Evolutionary conservation across 768 basidiomycete genomes (phyloP), one percentile per base, ranked within the genome.

Genomic region (Gelatoporia subvermispora): DNA sequence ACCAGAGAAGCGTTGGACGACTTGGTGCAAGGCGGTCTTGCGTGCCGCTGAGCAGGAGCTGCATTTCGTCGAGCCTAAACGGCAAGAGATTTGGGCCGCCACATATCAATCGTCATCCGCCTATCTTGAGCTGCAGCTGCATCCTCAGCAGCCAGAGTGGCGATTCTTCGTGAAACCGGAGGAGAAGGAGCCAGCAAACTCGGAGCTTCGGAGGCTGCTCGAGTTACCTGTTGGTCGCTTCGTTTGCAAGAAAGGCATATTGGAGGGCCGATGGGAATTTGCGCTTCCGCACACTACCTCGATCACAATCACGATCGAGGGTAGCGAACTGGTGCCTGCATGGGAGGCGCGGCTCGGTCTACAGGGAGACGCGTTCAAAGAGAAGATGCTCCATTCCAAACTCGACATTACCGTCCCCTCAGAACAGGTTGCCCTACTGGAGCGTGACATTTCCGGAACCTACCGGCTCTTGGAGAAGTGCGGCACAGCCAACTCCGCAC

Each of bases 341-440:
- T 97, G 93, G 93, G 84, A 91, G 59, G 77, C 82, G 16, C 78
- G 83, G 22, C 75, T 97, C 23, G 93, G 93, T 5, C 70, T 96
- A 20, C 65, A 71, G 34, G 77, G 72, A 8, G 78, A 80, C 9
- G 76, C 82, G 37, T 84, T 83, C 66, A 81, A 75, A 49, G 81
- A 83, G 40, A 81, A 80, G 60, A 69, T 69, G 54, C 84, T 94
- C 13, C 79, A 83, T 63, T 78, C 88, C 0, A 69, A 75, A 45
- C 54, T 96, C 22, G 72, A 81, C 54, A 68, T 97, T 31, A 67
- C 72, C n/a, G 79, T 86, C 3, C 71, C 78, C 0, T 57, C 65
- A 8, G 72, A 75, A 5, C 71, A 76, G 22, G 60, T 69, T 8
- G 49, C 59, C 1, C 63, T 68, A 46, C 77, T 89, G 24, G 93